Percentiles rank a stretch among this genome's conserved stretches.
Evolutionary conservation across 345 rosid species (phyloP).

Genomic region (Citrus trifoliata): DNA sequence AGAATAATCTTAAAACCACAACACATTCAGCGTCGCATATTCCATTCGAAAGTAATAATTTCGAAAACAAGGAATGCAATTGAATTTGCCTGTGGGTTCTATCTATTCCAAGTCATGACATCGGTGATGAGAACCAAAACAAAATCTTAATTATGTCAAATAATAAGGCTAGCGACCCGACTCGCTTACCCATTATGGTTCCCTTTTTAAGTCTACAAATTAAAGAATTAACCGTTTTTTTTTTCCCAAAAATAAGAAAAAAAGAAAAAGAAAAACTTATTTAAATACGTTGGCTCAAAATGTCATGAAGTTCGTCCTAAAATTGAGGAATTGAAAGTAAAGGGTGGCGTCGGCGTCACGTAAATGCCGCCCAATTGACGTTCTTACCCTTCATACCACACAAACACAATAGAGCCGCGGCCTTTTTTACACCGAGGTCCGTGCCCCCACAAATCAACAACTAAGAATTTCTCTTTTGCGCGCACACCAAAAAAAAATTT

Average conservation of each 20-base stretch:
- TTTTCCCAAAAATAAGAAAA: too few species aligned
- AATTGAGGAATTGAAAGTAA: not conserved
- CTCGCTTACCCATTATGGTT: too few species aligned
- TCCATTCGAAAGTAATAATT: not conserved
- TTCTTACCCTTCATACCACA: not conserved
- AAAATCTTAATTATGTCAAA: not conserved
- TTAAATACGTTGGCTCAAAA: not conserved
- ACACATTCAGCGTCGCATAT: not conserved
- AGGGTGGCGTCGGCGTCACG: conserved; percentile 8
- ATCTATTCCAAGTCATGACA: not conserved
- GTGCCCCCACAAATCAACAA: too few species aligned
- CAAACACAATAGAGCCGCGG: too few species aligned
- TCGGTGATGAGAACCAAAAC: not conserved
- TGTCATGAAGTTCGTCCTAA: not conserved
- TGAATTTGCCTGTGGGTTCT: not conserved
- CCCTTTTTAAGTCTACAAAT: not conserved
- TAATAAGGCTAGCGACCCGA: not conserved
- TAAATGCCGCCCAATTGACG: not conserved
- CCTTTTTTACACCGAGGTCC: not conserved
- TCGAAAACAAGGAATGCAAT: too few species aligned
- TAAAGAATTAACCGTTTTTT: too few species aligned
- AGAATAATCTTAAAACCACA: not conserved
- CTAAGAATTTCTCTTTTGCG: too few species aligned
- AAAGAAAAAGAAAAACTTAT: too few species aligned
- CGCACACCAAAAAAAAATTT: too few species aligned